Evolutionary conservation across 371 early-diverging fungal genomes (phyloP).

Genomic region (Lichtheimia corymbifera): DNA sequence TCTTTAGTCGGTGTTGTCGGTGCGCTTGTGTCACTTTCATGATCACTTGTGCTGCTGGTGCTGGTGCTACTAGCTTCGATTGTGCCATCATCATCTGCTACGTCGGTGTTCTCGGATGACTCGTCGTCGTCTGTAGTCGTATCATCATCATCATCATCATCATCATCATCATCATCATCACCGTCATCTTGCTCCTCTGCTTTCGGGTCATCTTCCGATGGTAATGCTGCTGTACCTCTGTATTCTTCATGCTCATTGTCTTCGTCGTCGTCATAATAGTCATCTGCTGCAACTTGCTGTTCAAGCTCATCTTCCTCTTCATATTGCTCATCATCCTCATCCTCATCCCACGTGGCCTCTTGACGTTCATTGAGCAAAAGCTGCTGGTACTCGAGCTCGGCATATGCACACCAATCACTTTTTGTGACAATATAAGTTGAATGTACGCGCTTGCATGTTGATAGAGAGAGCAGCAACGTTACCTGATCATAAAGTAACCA

Average conservation of each 20-base stretch:
- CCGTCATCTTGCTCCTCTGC: neutral
- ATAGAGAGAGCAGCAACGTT: neutral
- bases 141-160: conserved; percentile 5
- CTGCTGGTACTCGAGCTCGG: conserved; percentile 40
- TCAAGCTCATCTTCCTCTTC: conserved; percentile 13
- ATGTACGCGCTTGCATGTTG: too few relatives aligned
- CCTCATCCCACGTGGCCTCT: conserved; percentile 24
- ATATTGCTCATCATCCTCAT: conserved; percentile 19
- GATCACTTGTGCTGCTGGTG: conserved; percentile 13
- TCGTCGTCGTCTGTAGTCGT: neutral
- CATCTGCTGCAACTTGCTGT: conserved; percentile 12
- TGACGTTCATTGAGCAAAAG: conserved; percentile 27
- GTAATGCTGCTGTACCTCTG: neutral
- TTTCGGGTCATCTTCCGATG: conserved; percentile 5
- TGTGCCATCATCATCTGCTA: conserved; percentile 8
- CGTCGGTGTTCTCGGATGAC: conserved; percentile 1
- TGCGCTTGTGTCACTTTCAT: conserved; percentile 20
- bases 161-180: conserved; percentile 6
- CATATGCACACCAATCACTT: conserved; percentile 41
- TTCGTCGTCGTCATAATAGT: neutral
- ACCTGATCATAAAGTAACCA: conserved; percentile 20
- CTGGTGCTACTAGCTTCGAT: neutral
- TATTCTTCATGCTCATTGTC: too few relatives aligned
- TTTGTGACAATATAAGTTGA: too few relatives aligned
- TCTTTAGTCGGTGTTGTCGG: conserved; percentile 22